Percentiles rank a stretch among this genome's conserved stretches.
phyloP scores from a whole-genome alignment of 805 yeast species.

The Saccharomycopsis sp. region DNA sequence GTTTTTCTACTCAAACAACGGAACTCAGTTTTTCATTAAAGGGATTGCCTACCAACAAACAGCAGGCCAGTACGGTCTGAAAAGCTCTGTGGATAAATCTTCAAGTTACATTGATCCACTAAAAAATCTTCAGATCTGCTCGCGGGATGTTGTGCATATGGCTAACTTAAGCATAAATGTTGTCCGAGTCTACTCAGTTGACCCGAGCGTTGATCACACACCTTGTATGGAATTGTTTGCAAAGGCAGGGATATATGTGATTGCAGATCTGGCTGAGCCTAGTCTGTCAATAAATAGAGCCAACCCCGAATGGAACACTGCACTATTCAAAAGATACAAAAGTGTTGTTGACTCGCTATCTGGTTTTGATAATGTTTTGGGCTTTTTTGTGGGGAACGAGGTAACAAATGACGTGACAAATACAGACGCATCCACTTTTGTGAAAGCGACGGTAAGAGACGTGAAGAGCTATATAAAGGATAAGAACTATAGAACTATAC shows the following conservation, averaged over 20 bases:
- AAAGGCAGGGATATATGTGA: conserved; percentile 85
- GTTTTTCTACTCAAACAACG: conserved; percentile 65
- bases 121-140: conserved; percentile 61
- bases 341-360: conserved; percentile 75
- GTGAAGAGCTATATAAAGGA: conserved; percentile 64
- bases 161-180: conserved; percentile 64
- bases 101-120: conserved; percentile 56
- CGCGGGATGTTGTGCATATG: conserved; percentile 78
- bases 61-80: conserved; percentile 36
- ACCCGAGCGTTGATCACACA: conserved; percentile 65
- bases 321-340: conserved; percentile 69
- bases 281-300: conserved; percentile 67
- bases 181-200: conserved; percentile 80
- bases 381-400: conserved; percentile 97
- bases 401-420: conserved; percentile 79
- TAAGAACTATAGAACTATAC: conserved; percentile 66
- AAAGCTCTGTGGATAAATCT: conserved; percentile 3
- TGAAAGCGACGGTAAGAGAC: conserved; percentile 94
- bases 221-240: conserved; percentile 67
- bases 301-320: conserved; percentile 71
- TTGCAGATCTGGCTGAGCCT: conserved; percentile 89
- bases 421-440: conserved; percentile 87
- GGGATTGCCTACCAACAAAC: conserved; percentile 86
- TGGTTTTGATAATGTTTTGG: conserved; percentile 73
- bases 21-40: conserved; percentile 77